Evolutionary conservation across 2,329 filamentous ascomycete species (phyloP).

Genomic region (Diplodia mutila): DNA sequence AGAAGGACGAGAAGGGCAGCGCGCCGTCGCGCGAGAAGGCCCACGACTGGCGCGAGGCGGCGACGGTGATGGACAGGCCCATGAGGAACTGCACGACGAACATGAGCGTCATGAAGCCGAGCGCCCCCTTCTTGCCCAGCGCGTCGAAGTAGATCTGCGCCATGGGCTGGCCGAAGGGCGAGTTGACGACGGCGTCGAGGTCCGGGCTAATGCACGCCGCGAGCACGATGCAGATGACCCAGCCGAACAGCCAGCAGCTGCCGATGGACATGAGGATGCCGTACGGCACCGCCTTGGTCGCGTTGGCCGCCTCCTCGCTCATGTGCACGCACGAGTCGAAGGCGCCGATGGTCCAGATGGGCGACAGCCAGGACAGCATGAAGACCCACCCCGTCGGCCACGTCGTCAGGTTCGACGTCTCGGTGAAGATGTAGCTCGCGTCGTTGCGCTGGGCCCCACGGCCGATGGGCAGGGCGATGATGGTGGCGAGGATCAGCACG

Average conservation of each 20-base stretch:
- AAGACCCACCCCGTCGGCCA: constrained; percentile 56
- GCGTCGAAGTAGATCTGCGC: constrained; percentile 65
- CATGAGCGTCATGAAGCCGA: constrained; percentile 62
- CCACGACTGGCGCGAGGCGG: constrained; percentile 64
- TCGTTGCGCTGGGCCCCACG: constrained; percentile 32
- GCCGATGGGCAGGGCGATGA: constrained; percentile 47
- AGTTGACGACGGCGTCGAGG: constrained; percentile 53
- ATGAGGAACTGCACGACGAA: constrained; percentile 67
- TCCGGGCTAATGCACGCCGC: constrained; percentile 61
- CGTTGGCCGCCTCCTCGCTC: constrained; percentile 64
- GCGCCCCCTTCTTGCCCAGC: constrained; percentile 61
- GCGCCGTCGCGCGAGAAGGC: constrained; percentile 66
- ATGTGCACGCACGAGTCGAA: constrained; percentile 64
- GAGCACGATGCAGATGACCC: constrained; percentile 61
- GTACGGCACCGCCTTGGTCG: constrained; percentile 61
- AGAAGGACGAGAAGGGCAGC: constrained; percentile 62
- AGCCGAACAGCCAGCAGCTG: constrained; percentile 61
- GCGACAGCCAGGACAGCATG: constrained; percentile 63
- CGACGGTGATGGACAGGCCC: constrained; percentile 62
- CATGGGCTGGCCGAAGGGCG: constrained; percentile 63
- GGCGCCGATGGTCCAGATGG: constrained; percentile 63
- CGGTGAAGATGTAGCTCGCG: constrained; percentile 57
- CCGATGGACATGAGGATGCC: constrained; percentile 64
- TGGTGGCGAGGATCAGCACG: constrained; percentile 58
- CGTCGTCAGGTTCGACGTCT: constrained; percentile 60